Conservation (phyloP, 257 asterid species). For the Buddleja alternifolia region DNA sequence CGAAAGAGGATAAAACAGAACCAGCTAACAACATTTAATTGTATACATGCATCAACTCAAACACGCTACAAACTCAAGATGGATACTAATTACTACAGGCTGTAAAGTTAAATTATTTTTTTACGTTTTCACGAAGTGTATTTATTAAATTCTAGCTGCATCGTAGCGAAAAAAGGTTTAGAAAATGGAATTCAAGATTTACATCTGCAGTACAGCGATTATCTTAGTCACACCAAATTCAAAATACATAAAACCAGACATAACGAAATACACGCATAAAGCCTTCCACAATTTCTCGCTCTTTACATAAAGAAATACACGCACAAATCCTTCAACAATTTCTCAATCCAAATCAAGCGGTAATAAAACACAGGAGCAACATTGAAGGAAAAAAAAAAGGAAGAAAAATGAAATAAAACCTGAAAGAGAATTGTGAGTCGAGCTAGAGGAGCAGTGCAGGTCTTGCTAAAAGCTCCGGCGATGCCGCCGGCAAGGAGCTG, state of each 20-base stretch:
- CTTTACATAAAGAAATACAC: too few relatives aligned
- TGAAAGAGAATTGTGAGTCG: constrained; percentile 94
- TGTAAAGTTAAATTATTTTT: too few relatives aligned
- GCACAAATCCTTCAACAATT: neutral
- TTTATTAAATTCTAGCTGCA: too few relatives aligned
- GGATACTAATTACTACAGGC: too few relatives aligned
- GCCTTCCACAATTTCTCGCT: neutral
- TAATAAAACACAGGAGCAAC: neutral
- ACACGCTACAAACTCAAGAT: neutral
- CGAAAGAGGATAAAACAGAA: neutral
- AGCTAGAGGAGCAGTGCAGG: constrained; percentile 94
- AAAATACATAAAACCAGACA: too few relatives aligned
- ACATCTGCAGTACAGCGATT: too few relatives aligned
- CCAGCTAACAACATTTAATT: neutral
- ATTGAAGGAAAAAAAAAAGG: neutral
- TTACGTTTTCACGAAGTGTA: too few relatives aligned
- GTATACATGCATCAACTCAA: neutral
- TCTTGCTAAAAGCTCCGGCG: constrained; percentile 96
- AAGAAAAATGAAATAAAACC: constrained; percentile 40
- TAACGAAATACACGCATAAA: neutral
- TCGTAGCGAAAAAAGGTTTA: too few relatives aligned
- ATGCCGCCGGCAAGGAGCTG: constrained; percentile 96
- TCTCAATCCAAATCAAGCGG: constrained; percentile 12
- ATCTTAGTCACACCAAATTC: too few relatives aligned
- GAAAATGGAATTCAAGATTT: too few relatives aligned